These are phyloP conservation scores for Glarea lozoyensis DNA, from an alignment of 495 filamentous ascomycete species.

Conservation along the genomic window DNA sequence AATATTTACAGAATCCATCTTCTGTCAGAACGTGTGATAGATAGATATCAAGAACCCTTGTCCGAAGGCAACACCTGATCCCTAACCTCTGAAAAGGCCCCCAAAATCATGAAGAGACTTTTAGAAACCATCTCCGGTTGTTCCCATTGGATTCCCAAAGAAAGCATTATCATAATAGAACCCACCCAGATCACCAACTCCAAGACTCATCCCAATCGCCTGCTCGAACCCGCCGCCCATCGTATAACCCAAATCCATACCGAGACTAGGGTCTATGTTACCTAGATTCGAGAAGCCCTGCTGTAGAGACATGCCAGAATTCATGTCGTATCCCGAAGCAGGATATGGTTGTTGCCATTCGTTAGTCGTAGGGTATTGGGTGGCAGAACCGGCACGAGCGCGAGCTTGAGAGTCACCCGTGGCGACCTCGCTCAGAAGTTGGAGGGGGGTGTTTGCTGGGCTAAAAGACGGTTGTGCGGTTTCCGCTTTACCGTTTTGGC, in stretches of 20 bases:
- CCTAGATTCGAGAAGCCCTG: slow-evolving; percentile 7
- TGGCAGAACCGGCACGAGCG: slow-evolving; percentile 5
- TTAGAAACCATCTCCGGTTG: slow-evolving; percentile 5
- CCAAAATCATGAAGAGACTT: no score
- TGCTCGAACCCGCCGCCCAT: slow-evolving; percentile 38
- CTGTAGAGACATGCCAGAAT: slow-evolving; percentile 3
- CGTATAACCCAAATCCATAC: slow-evolving; percentile 29
- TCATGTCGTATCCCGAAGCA: slow-evolving; percentile 3
- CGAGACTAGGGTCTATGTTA: slow-evolving; percentile 27
- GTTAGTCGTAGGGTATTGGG: slow-evolving; percentile 7
- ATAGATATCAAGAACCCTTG: no score
- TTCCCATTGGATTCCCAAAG: slow-evolving; percentile 11
- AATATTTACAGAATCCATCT: no score
- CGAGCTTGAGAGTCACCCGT: slow-evolving; percentile 37
- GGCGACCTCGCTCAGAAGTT: slow-evolving; percentile 61
- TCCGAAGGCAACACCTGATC: no score
- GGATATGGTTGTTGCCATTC: slow-evolving; percentile 16
- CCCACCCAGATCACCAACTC: slow-evolving; percentile 17
- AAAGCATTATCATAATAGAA: slow-evolving; percentile 20
- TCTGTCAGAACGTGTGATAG: no score
- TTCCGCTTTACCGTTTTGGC: slow-evolving; percentile 9
- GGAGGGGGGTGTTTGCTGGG: slow-evolving; percentile 45
- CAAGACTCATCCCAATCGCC: slow-evolving; percentile 42
- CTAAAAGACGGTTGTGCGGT: slow-evolving; percentile 23
- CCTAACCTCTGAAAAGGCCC: no score